Conservation (phyloP, 2,329 filamentous ascomycete genomes). For the Hypoxylon sp. region DNA sequence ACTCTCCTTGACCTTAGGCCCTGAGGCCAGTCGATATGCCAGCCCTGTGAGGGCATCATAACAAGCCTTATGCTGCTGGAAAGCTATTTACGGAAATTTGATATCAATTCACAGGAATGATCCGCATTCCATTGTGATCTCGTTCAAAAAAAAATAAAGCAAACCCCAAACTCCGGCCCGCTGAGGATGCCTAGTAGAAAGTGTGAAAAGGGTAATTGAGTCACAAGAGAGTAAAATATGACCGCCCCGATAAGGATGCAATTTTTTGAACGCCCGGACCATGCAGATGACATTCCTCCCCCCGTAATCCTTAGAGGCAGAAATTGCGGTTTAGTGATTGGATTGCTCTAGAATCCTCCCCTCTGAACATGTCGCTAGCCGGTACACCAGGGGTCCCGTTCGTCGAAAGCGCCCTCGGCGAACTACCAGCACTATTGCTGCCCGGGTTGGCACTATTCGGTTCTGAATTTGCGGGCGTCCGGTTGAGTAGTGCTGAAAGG, state of each 20-base stretch:
- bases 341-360: conserved; percentile 71
- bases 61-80: conserved; percentile 6
- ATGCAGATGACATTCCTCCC: conserved; percentile 33
- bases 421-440: conserved; percentile 57
- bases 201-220: conserved; percentile 8
- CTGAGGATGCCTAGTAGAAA: conserved; percentile 14
- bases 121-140: conserved; percentile 9
- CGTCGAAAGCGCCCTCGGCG: conserved; percentile 53
- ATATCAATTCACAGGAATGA: conserved; percentile 10
- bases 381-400: conserved; percentile 40
- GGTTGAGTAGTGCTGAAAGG: conserved; percentile 60
- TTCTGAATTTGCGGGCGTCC: conserved; percentile 57
- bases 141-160: conserved; percentile 21
- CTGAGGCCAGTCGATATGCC: conserved; percentile 1
- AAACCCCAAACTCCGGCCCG: conserved; percentile 31
- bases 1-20: conserved; percentile 11
- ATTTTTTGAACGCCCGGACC: conserved; percentile 38
- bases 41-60: conserved; percentile 12
- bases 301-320: conserved; percentile 44
- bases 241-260: conserved; percentile 26
- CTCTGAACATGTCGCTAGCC: conserved; percentile 46
- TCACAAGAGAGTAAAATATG: conserved; percentile 15
- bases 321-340: conserved; percentile 71
- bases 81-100: conserved; percentile 26
- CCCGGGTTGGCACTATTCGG: conserved; percentile 55